Conservation (phyloP, 495 filamentous ascomycete species). For the Penicillium soppii region DNA sequence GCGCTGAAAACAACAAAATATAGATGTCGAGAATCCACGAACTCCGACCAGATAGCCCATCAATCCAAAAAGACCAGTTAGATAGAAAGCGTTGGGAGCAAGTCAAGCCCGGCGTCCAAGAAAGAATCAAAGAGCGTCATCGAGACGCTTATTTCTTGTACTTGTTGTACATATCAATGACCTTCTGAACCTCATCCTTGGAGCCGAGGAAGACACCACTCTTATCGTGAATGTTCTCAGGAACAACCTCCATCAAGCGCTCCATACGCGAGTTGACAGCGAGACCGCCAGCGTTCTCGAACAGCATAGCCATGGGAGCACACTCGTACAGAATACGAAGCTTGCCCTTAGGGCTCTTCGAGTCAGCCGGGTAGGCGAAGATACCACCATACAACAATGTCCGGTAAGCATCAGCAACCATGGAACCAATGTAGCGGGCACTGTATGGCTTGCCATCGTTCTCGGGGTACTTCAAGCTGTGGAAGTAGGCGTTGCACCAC, state of each 20-base stretch:
- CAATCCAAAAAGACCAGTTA: not conserved
- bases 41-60: conserved; percentile 1
- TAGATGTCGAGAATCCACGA: not conserved
- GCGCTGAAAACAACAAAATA: conserved; percentile 3
- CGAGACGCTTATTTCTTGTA: conserved; percentile 35
- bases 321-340: conserved; percentile 97
- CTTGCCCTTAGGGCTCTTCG: conserved; percentile 98
- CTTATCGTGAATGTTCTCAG: conserved; percentile 92
- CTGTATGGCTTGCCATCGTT: conserved; percentile 87
- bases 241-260: conserved; percentile 85
- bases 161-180: conserved; percentile 63
- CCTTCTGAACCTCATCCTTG: conserved; percentile 92
- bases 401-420: conserved; percentile 98
- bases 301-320: conserved; percentile 98
- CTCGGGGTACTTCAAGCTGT: conserved; percentile 75
- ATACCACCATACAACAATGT: conserved; percentile 94
- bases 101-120: not conserved
- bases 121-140: not conserved
- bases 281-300: conserved; percentile 96
- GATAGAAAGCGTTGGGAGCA: not conserved
- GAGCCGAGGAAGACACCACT: conserved; percentile 96
- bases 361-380: conserved; percentile 96
- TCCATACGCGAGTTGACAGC: conserved; percentile 86
- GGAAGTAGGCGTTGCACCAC: conserved; percentile 80
- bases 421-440: conserved; percentile 90